phyloP scores from a whole-genome alignment of 2,329 filamentous ascomycete genomes.

The Ceratocystis lukuohia region DNA sequence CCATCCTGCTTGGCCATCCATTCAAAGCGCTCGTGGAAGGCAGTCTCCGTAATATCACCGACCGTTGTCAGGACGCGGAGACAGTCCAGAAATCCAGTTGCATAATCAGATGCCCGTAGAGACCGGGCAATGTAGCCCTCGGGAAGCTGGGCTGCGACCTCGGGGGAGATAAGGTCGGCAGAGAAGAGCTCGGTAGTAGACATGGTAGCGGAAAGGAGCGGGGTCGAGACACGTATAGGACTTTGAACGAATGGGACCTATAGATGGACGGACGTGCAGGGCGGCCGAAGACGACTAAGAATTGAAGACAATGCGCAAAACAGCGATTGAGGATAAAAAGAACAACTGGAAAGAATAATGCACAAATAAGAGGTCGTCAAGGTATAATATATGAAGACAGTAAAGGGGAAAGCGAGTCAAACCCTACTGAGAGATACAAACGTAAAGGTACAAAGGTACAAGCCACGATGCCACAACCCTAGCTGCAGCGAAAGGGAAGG shows the following conservation, averaged over 20 bases:
- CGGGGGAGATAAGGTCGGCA: conserved; percentile 59
- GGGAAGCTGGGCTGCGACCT: conserved; percentile 59
- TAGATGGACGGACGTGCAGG: neutral
- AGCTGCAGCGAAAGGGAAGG: neutral
- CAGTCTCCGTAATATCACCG: conserved; percentile 63
- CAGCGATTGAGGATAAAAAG: too few species aligned
- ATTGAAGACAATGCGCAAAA: too few species aligned
- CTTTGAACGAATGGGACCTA: neutral
- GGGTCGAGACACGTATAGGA: neutral
- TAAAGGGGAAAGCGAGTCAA: neutral
- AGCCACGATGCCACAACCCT: neutral
- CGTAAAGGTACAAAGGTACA: neutral
- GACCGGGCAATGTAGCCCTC: conserved; percentile 72
- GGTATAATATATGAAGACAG: neutral
- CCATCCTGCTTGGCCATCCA: conserved; percentile 63
- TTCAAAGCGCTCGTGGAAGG: conserved; percentile 68
- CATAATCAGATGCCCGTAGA: conserved; percentile 64
- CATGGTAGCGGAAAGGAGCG: conserved; percentile 3
- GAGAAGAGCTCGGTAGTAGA: conserved; percentile 46
- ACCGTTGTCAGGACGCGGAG: conserved; percentile 85
- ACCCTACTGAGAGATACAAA: neutral
- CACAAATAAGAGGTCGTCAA: neutral
- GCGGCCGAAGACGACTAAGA: neutral
- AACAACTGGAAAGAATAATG: too few species aligned
- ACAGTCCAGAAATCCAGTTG: conserved; percentile 76